Base-by-base conservation (phyloP, 371 early-diverging fungal genomes). In the Vairimorpha apis region DNA sequence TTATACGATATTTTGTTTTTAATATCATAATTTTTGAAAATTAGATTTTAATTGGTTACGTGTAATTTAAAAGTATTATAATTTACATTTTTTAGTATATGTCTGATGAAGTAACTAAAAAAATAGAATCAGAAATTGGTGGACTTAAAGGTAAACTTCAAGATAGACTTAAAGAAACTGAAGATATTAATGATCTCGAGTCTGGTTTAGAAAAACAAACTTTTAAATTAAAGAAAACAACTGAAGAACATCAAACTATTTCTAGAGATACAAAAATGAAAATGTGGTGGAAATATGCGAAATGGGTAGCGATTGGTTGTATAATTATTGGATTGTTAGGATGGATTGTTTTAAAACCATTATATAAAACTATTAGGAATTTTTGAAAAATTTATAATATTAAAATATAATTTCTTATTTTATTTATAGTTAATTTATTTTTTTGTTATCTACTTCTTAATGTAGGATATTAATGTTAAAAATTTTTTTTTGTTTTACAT, bases 121-220 rank as follows among this genome's bases (percentile, higher is more conserved):
- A 81, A 51, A 77, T 83, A 30, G 81, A 83, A 55, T 53, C 27
- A 51, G 77, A 83, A 49, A 37, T 83, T n/a, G 45, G 70, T n/a
- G 51, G 38, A 10, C 76, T 82, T 13, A 77, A 83, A 69, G 62
- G 65, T 18, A 75, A 69, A 35, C 29, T 83, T 32, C 75, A 80
- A 55, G 79, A 76, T 5, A 76, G 79, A 35, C 70, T 83, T 7
- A 74, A 74, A 51, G 63, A 70, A 16, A 74, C 82, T 43, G 67
- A 74, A 53, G 79, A 81, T 41, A 47, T 83, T 21, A 72, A 64
- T 29, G 76, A 81, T 13, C 69, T 76, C 0, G 55, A 75, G 2
- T 5, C 65, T 23, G 67, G 65, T 4, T 65, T 83, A 33, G 32
- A 63, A 23, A 43, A 73, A 43, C 33, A 65, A 53, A 69, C 82